phyloP scores from a whole-genome alignment of 179 eudicot species.

The Pouteria campechiana region DNA sequence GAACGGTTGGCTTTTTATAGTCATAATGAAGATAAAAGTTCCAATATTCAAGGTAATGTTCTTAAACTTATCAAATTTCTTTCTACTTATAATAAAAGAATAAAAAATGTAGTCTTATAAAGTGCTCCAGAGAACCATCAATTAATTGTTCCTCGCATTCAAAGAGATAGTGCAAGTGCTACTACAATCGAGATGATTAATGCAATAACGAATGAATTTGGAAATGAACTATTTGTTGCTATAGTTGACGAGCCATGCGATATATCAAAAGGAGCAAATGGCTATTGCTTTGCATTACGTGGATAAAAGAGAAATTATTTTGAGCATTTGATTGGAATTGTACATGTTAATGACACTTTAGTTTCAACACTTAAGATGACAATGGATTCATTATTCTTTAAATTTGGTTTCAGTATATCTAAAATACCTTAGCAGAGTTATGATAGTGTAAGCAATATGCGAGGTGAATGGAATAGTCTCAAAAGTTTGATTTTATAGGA shows the following conservation, averaged over 20 bases:
- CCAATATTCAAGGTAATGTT: conserved; percentile 4
- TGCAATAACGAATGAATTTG: neutral
- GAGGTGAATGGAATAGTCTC: neutral
- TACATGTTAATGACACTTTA: neutral
- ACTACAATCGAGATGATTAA: neutral
- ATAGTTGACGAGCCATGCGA: conserved; percentile 10
- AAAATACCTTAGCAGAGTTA: conserved; percentile 1
- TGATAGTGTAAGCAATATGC: conserved; percentile 8
- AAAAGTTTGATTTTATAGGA: neutral
- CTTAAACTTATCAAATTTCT: conserved; percentile 5
- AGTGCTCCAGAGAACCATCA: conserved; percentile 3
- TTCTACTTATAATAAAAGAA: neutral
- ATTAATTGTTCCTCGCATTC: neutral
- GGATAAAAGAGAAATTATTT: neutral
- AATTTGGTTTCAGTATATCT: neutral
- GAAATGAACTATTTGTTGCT: conserved; percentile 4
- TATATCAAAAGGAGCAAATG: conserved; percentile 4
- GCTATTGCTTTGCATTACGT: neutral
- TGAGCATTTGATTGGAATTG: neutral
- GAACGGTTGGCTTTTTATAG: conserved; percentile 1
- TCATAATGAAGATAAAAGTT: neutral
- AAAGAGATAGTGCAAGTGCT: conserved; percentile 1
- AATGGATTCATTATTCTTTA: neutral
- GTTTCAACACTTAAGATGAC: neutral
- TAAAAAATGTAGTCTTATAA: conserved; percentile 4